Evolutionary conservation across 441 rosid species (phyloP), one percentile per base, ranked within the genome.

Genomic region (Flueggea neowawraea): DNA sequence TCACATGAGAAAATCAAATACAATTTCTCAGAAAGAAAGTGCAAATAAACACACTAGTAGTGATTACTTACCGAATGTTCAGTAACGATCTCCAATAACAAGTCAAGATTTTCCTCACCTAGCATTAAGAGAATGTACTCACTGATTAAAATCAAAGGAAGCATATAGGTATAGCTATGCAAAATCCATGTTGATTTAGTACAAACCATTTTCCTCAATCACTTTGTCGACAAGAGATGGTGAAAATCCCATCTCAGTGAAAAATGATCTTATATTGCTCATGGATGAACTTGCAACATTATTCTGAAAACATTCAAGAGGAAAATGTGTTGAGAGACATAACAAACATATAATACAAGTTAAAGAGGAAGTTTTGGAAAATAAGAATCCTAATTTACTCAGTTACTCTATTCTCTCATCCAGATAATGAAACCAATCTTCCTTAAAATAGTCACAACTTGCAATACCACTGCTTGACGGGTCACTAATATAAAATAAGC

Each of bases 261-360:
- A 73, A 60, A 79, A 78, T 6, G 92, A 84, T 69, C 84, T 84
- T 6, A 79, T 65, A 69, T 73, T 69, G 82, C 84, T 84, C 70
- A 83, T 78, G 32, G 96, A 89, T 68, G 99, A 91, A 67, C 97
- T 89, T 62, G 99, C 88, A 55, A 64, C 78, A 72, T 78, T 75
- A 53, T 80, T 81, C 99, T 94, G 87, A 65, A 72, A 65, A 58
- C 52, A 60, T 61, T 31, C 6, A 52, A 58, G 13, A 33, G 17
- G 4, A 45, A 9, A 14, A 47, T 12, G 14, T 47, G 50, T 10
- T 10, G 50, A 47, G 9, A 47, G 4, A 9, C 28, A 22, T 22
- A 22, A 22, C 28, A 22, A 22, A 22, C 28, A 22, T 22, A 22
- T 22, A 22, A 22, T 22, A 22, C 28, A 22, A 22, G 28, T 22